Base-by-base conservation (phyloP, 2,329 filamentous ascomycete species). In the Aspergillus quadricinctus region DNA sequence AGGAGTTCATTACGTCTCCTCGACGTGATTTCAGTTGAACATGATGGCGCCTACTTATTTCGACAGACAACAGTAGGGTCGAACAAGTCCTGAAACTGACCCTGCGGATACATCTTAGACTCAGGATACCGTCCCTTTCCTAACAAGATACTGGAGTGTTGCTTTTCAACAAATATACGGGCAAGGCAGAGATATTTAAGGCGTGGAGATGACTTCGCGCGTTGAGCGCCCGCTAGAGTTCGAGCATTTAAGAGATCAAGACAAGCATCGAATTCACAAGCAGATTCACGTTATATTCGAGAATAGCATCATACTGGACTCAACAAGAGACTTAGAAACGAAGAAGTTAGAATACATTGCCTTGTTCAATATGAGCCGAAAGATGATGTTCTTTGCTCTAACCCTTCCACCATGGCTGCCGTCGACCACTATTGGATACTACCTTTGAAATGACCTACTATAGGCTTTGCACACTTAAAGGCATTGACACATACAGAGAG, bases 311-410 rank as follows among this genome's bases (percentile, higher is more conserved):
- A 21, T 23, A 35, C 17, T 29, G 25, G 25, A 27, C 25, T 27
- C 25, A 5, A 27, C 4, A 3, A 27, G 3, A 27, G 25, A 27
- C 4, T 5, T 27, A 27, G 5, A 27, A 27, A 27, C 4, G 25
- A 27, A 27, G 25, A 27, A 27, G n/a, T n/a, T n/a, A 27, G 25
- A 7, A 27, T 27, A 3, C 6, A 27, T 27, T 27, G 25, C 25
- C 1, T 31, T 31, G 48, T 14, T 31, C n/a, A 9, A 46, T 45
- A 59, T 31, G 54, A 58, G 49, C 35, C 48, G 59, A 27, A 17
- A 27, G 60, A 28, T 19, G 21, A 29, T 46, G 54, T 27, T 5
- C 25, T n/a, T n/a, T n/a, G n/a, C n/a, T n/a, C n/a, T n/a, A n/a
- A n/a, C n/a, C n/a, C n/a, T n/a, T n/a, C n/a, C n/a, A n/a, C n/a